Conservation (phyloP, 208 protist species). For the Trypanosoma theileri region DNA sequence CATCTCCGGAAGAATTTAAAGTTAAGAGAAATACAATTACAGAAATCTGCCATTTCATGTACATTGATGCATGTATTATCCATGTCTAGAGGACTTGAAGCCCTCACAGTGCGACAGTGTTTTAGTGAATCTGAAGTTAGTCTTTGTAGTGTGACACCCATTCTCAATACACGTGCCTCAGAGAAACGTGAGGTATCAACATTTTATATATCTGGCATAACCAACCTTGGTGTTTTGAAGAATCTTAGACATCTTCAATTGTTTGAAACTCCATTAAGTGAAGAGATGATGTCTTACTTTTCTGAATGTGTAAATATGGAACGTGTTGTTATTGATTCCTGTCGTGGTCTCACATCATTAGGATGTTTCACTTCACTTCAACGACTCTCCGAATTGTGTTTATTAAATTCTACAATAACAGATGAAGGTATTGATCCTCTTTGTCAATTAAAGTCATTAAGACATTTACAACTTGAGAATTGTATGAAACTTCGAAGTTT, state of each 20-base stretch:
- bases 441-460: conserved; percentile 37
- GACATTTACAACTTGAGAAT: conserved; percentile 62
- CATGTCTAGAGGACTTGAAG: conserved; percentile 42
- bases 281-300: conserved; percentile 51
- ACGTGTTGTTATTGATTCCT: conserved; percentile 66
- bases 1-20: conserved; percentile 38
- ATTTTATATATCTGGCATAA: conserved; percentile 69
- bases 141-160: conserved; percentile 64
- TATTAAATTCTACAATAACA: conserved; percentile 53
- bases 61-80: conserved; percentile 76
- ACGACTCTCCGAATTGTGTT: conserved; percentile 41
- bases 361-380: conserved; percentile 46
- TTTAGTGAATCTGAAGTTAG: conserved; percentile 50
- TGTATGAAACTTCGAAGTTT: conserved; percentile 63
- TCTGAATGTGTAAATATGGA: conserved; percentile 47
- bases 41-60: conserved; percentile 50
- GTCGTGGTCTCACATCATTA: conserved; percentile 53
- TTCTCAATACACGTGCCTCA: conserved; percentile 44
- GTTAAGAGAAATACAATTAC: conserved; percentile 46
- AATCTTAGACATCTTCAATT: conserved; percentile 70
- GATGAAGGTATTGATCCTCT: conserved; percentile 53
- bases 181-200: conserved; percentile 33
- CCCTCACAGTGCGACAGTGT: conserved; percentile 51
- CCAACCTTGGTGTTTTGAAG: conserved; percentile 49
- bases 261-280: conserved; percentile 48